phyloP scores from a whole-genome alignment of 441 rosid genomes.

The Croton laevigatus region DNA sequence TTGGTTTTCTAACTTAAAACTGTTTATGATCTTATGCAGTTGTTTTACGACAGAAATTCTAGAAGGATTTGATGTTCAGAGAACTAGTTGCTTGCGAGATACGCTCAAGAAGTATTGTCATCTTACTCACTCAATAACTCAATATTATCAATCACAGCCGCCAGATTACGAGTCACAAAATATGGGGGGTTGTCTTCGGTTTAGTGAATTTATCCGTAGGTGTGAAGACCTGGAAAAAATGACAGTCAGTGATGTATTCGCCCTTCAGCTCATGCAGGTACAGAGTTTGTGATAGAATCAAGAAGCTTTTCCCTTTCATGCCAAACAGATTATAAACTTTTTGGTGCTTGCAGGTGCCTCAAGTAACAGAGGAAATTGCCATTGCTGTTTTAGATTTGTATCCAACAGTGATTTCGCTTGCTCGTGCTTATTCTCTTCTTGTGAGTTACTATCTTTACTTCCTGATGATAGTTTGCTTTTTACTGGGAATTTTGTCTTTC shows the following conservation, averaged over 20 bases:
- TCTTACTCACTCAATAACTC: conserved; percentile 69
- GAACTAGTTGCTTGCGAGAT: conserved; percentile 69
- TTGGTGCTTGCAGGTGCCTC: conserved; percentile 55
- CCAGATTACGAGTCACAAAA: conserved; percentile 36
- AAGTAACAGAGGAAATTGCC: conserved; percentile 83
- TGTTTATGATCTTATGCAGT: conserved; percentile 39
- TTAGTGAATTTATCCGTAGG: conserved; percentile 56
- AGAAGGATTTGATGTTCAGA: conserved; percentile 87
- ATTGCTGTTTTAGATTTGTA: conserved; percentile 69
- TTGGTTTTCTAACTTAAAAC: conserved; percentile 4
- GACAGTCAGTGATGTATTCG: conserved; percentile 88
- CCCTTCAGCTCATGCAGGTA: conserved; percentile 97
- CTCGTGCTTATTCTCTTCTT: conserved; percentile 69
- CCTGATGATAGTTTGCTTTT: not conserved
- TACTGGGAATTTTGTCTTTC: not conserved
- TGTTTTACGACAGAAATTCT: conserved; percentile 94
- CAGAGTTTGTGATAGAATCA: conserved; percentile 3
- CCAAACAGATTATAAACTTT: not conserved
- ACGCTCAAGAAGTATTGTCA: conserved; percentile 74
- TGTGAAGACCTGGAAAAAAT: conserved; percentile 79
- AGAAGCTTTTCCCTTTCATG: not conserved
- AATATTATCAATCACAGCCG: conserved; percentile 44
- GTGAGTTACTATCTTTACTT: conserved; percentile 46
- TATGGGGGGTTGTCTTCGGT: conserved; percentile 46
- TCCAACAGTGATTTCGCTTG: conserved; percentile 80